Conservation (phyloP, 176 grass and related monocot genomes). For the Raddia distichophylla region DNA sequence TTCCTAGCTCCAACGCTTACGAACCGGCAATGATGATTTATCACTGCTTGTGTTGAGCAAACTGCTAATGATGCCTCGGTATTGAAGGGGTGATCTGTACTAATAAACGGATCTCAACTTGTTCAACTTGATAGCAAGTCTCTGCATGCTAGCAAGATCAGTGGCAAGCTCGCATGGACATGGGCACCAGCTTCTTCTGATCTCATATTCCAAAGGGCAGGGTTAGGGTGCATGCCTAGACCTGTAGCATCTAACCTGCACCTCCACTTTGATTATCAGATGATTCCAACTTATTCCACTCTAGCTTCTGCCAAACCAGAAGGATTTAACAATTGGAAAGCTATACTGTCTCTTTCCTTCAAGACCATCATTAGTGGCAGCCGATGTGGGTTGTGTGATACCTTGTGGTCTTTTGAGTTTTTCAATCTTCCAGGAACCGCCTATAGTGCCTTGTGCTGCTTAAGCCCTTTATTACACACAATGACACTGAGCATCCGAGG, state of each 20-base stretch:
- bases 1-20: too few species aligned
- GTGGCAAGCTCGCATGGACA: conserved; percentile 12
- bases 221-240: conserved; percentile 39
- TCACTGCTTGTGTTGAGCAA: too few species aligned
- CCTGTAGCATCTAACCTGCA: conserved; percentile 48
- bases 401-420: conserved; percentile 27
- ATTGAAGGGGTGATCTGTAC: too few species aligned
- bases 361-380: conserved; percentile 51
- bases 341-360: conserved; percentile 28
- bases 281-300: conserved; percentile 36
- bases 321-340: conserved; percentile 37
- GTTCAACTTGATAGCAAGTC: conserved; percentile 19
- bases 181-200: neutral
- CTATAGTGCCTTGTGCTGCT: conserved; percentile 36
- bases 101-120: conserved; percentile 8
- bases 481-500: conserved; percentile 34
- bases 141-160: conserved; percentile 10
- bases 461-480: neutral
- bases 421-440: conserved; percentile 6
- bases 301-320: conserved; percentile 39
- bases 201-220: conserved; percentile 26
- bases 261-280: conserved; percentile 44
- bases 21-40: too few species aligned
- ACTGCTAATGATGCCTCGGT: too few species aligned
- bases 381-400: neutral